Evolutionary conservation across 2,329 filamentous ascomycete genomes (phyloP), one percentile per base, ranked within the genome.

Genomic region (Fusarium paranaense): DNA sequence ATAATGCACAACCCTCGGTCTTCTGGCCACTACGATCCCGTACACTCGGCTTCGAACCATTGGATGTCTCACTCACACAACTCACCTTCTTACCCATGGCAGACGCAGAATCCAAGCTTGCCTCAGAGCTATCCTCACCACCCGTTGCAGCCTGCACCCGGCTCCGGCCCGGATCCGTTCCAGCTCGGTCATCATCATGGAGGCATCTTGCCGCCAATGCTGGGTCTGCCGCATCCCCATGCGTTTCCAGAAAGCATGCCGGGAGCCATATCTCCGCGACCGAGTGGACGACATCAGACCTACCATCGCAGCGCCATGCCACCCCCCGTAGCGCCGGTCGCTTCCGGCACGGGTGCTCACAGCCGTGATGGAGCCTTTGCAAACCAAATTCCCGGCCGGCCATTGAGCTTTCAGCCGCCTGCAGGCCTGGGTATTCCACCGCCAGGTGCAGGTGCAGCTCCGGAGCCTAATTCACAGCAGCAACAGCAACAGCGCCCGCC

Each of bases 11-110:
- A 75, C 50, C 67, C 72, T 45, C 74, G 77, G 54, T 54, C 73
- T 42, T 59, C 62, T n/a, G 62, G 75, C 20, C 77, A 78, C 59
- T 78, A 78, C 59, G 79, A 79, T 45, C 74, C 79, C 20, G 75
- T 80, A 40, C 79, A 81, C 62, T 70, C 75, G 33, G 71, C 77
- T 37, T 70, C 78, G 22, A 72, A 63, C 54, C 64, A 73, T 40
- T 82, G 80, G 80, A 65, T 68, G 56, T 61, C 71, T 57, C 74
- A 74, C 58, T 64, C 73, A 30, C 77, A 78, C n/a, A 60, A 62
- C 25, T 67, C 71, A 42, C 40, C 69, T 38, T 52, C 72, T 25
- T 76, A 79, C 47, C 62, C 76, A 66, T 80, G 78, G 78, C 73
- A 70, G 47, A 25, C 67, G 45, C 73, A 77, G 38, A 64, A 64